Evolutionary conservation across 441 rosid genomes (phyloP).

Genomic region (Corymbia calophylla): DNA sequence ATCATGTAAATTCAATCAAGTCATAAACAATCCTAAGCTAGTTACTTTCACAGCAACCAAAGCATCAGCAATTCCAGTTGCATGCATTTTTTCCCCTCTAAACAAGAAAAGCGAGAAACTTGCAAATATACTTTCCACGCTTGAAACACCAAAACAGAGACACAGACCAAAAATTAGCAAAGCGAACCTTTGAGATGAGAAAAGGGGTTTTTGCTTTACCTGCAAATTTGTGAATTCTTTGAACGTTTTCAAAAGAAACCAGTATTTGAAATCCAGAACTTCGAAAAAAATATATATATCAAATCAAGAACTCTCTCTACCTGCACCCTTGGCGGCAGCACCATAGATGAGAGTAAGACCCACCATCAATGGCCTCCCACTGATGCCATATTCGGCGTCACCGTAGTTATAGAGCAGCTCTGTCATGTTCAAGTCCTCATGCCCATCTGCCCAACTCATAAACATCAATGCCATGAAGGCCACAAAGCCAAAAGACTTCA

Average conservation of each 20-base stretch:
- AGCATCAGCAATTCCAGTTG: not conserved
- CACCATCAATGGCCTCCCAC: slow-evolving; percentile 20
- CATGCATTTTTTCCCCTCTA: not conserved
- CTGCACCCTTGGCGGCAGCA: slow-evolving; percentile 55
- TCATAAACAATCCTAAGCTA: not conserved
- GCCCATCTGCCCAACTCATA: slow-evolving; percentile 9
- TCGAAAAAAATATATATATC: not conserved
- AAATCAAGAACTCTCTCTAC: slow-evolving; percentile 1
- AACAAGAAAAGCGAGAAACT: not conserved
- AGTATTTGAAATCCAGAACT: not conserved
- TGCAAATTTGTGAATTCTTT: not conserved
- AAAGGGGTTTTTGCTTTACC: not conserved
- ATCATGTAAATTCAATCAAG: not conserved
- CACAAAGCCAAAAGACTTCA: not conserved
- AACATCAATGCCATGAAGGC: slow-evolving; percentile 2
- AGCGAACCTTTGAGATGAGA: not conserved
- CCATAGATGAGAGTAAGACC: slow-evolving; percentile 39
- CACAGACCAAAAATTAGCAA: not conserved
- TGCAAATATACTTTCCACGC: not conserved
- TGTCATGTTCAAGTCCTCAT: slow-evolving; percentile 7
- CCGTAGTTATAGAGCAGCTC: not conserved
- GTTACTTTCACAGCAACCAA: not conserved
- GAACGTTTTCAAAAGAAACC: not conserved
- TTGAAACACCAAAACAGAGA: not conserved
- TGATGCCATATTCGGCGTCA: slow-evolving; percentile 10